Evolutionary conservation across 169 alveolate genomes (phyloP), one percentile per base, ranked within the genome.

Genomic region (Plasmodium knowlesi): DNA sequence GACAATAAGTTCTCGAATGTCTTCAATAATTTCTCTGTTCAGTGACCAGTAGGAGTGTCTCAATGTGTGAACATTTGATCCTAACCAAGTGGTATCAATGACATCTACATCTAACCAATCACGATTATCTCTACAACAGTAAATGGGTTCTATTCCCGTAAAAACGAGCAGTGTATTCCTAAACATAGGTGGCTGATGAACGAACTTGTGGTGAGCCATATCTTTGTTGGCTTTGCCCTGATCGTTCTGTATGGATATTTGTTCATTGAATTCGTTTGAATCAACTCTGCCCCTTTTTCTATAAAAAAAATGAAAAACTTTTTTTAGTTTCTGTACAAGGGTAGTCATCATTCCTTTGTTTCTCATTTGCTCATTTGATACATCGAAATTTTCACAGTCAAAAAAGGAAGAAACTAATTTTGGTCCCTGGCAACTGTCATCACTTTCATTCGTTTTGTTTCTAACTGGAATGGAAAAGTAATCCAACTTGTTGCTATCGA

Each of bases 81-180:
- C 97, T 73, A 96, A 94, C 96, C 97, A 96, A 34, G 98, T 96
- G 81, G 96, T 96, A 84, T 97, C 98, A 54, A 97, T 97, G 3
- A 96, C 98, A 97, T 97, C 98, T 90, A 97, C 97, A 93, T 97
- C 98, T 61, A 97, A 70, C 97, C 98, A 97, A 71, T 84, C 92
- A 41, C 89, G 92, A 78, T 90, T 67, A 73, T 67, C 92, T 46
- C 79, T 28, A 57, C 37, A 88, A 10, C 90, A 79, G 16, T 88
- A 88, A 78, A 67, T 88, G 37, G 94, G 94, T 57, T 88, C 94
- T 79, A 88, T 79, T 1, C 94, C 94, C n/a, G 94, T 88, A 88
- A 88, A 88, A n/a, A 88, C 94, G 71, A 88, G 41, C 12, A 88
- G 72, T 25, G 94, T 88, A 50, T 88, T 88, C 71, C 94, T 88